Evolutionary conservation across 768 basidiomycete species (phyloP), one percentile per base, ranked within the genome.

Genomic region (Amanita rimosa): DNA sequence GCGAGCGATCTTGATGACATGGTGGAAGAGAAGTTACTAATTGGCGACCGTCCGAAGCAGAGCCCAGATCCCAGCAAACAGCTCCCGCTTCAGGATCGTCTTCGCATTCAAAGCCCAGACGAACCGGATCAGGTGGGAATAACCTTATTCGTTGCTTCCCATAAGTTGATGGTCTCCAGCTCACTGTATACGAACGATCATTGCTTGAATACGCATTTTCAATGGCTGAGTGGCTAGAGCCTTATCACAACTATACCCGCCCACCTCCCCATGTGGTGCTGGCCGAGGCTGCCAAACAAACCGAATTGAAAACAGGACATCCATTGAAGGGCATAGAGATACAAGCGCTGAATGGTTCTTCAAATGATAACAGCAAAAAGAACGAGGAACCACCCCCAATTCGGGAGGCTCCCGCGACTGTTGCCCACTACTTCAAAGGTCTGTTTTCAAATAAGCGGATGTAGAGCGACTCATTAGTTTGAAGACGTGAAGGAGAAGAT

Each of bases 1-100:
- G 83, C 81, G 26, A 86, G 85, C 54, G 86, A 91, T 56, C 67
- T 90, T 38, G 83, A 89, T 57, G 83, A 87, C 53, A 78, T 73
- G 0, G 83, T 86, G 0, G 85, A 90, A 62, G 85, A 88, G 56
- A 89, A 86, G 57, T 70, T 89, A 9, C 69, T 89, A 36, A 81
- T 87, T 50, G 85, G 87, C 21, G 87, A 90, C 64, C 74, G 85
- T 21, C 85, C 85, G 2, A 87, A 83, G 59, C 78, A 76, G 55
- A 76, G 69, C 38, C 61, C 67, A 16, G 70, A 74, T 39, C 67
- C 73, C 0, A 71, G 76, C 38, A 69, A 67, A 16, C 71, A 70
- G 40, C 54, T 75, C 19, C 70, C 81, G 9, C 57, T 87, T 35
- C 69, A 64, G 35, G 77, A 86, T 46, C 80, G 87, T 43, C 67